These are phyloP conservation scores for Pleurotus eryngii DNA, from an alignment of 768 basidiomycete genomes.

Conservation along the genomic window DNA sequence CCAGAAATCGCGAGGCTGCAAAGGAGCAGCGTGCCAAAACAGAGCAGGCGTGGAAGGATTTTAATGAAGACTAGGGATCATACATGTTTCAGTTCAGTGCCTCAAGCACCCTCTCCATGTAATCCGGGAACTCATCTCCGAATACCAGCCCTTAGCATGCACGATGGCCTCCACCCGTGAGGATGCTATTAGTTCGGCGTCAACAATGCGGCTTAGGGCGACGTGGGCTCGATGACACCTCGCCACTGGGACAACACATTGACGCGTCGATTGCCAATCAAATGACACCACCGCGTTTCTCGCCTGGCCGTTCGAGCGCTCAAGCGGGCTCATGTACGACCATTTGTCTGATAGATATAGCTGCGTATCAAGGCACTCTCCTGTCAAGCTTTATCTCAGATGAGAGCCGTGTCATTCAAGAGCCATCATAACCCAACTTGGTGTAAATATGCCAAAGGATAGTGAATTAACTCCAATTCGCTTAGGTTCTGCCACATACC, in stretches of 20 bases:
- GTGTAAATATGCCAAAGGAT: slow-evolving; percentile 80
- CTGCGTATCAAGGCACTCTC: slow-evolving; percentile 62
- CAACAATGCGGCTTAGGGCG: slow-evolving; percentile 6
- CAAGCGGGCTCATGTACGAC: slow-evolving; percentile 67
- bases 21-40: slow-evolving; percentile 54
- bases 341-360: slow-evolving; percentile 64
- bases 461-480: slow-evolving; percentile 72
- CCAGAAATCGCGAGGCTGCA: slow-evolving; percentile 56
- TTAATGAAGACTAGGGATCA: slow-evolving; percentile 35
- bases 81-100: background rate
- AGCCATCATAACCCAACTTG: slow-evolving; percentile 29
- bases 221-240: slow-evolving; percentile 38
- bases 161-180: slow-evolving; percentile 63
- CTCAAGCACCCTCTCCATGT: background rate
- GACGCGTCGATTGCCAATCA: slow-evolving; percentile 79
- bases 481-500: slow-evolving; percentile 71
- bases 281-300: slow-evolving; percentile 64
- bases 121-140: background rate
- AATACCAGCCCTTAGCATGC: slow-evolving; percentile 43
- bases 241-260: slow-evolving; percentile 79
- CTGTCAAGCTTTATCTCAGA: slow-evolving; percentile 57
- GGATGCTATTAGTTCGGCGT: slow-evolving; percentile 36
- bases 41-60: slow-evolving; percentile 59
- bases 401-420: slow-evolving; percentile 2
- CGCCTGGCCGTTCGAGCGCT: slow-evolving; percentile 71